Evolutionary conservation across 2,329 filamentous ascomycete genomes (phyloP).

Genomic region (Alternaria longipes): DNA sequence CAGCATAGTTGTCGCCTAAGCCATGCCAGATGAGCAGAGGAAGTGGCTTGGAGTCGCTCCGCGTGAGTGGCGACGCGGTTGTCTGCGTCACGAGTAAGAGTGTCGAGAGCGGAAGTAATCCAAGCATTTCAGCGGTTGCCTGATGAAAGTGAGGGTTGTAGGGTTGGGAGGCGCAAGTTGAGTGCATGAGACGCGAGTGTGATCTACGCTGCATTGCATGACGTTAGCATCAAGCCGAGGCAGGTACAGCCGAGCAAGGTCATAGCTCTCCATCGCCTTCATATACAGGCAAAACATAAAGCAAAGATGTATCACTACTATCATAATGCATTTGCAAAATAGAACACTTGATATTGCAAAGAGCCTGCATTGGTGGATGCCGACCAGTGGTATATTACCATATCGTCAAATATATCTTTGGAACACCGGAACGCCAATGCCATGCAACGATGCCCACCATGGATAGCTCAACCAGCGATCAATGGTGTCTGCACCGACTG

Average conservation of each 20-base stretch:
- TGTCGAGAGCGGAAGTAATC: slow-evolving; percentile 32
- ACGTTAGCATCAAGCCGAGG: slow-evolving; percentile 29
- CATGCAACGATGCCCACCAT: slow-evolving; percentile 11
- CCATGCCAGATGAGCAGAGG: slow-evolving; percentile 97
- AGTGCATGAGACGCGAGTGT: slow-evolving; percentile 12
- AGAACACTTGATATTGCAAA: neutral
- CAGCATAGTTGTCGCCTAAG: slow-evolving; percentile 77
- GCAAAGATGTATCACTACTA: neutral
- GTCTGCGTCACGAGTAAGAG: slow-evolving; percentile 29
- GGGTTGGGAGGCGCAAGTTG: slow-evolving; percentile 22
- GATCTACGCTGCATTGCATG: slow-evolving; percentile 27
- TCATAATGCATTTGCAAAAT: neutral
- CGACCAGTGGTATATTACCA: slow-evolving; percentile 26
- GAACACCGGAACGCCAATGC: slow-evolving; percentile 31
- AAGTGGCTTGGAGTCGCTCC: slow-evolving; percentile 57
- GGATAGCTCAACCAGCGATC: slow-evolving; percentile 28
- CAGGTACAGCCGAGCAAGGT: slow-evolving; percentile 21
- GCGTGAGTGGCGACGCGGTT: slow-evolving; percentile 26
- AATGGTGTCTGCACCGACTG: slow-evolving; percentile 53
- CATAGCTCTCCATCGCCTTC: slow-evolving; percentile 7
- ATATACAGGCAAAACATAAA: neutral
- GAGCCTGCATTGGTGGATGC: neutral
- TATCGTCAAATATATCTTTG: slow-evolving; percentile 28
- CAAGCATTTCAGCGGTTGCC: slow-evolving; percentile 27
- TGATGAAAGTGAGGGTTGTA: slow-evolving; percentile 8